Base-by-base conservation (phyloP, 2,329 filamentous ascomycete species). In the Ciborinia camelliae region DNA sequence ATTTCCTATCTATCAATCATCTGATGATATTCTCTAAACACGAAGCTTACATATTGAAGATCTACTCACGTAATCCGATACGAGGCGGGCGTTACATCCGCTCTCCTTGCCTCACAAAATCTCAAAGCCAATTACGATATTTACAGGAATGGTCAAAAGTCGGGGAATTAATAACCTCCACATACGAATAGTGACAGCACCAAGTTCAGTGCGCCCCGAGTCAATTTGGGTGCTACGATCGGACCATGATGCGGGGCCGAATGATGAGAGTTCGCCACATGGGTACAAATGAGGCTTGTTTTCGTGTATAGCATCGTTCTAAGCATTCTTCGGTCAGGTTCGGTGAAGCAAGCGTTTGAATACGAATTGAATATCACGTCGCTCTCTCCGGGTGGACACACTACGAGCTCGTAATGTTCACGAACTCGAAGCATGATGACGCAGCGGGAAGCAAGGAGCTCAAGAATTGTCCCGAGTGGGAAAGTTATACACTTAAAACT, bases 31-130 rank as follows among this genome's bases (percentile, higher is more conserved):
- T 2, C 6, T 15, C 26, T 35, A 39, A 62, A 62, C 47, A 62
- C 59, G 59, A 54, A 43, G 48, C 37, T 54, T 62, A 62, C 39
- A 62, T 30, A 26, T 26, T 32, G 54, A 26, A 57, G 54, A 57
- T 23, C 39, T 18, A 20, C 59, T 54, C 59, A 62, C 26, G 48
- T 54, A 62, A 62, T 62, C 48, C 35, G 20, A 62, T 62, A 62
- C 59, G 59, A 43, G 59, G 20, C 48, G 59, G 59, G 18, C 20
- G 26, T 50, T 50, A 28, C 23, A 57, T 57, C 12, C n/a, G 28
- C 9, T 39, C 12, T 37, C 53, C 53, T 26, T 28, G 20, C 32
- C 8, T 60, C 32, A 28, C 23, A 2, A 9, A n/a, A n/a, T 12
- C 3, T 3, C 7, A 1, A 39, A 6, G 6, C 26, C n/a, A 8